phyloP scores from a whole-genome alignment of 495 filamentous ascomycete genomes.

The Lentithecium fluviatile region DNA sequence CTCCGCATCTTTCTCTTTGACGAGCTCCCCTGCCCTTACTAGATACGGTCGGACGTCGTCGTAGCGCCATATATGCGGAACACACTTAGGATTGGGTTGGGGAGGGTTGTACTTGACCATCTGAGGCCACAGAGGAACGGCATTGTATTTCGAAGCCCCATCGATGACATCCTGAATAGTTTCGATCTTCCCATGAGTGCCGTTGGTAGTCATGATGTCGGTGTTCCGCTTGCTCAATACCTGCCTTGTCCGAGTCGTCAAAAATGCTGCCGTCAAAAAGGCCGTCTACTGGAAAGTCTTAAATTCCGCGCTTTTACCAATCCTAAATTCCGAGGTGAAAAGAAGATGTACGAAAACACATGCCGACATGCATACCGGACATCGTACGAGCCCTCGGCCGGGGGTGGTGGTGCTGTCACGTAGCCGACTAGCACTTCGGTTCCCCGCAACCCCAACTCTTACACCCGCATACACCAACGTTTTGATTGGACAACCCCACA shows the following conservation, averaged over 20 bases:
- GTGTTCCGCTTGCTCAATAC: no score
- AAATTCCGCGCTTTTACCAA: no score
- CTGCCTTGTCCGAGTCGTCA: no score
- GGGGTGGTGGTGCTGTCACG: no score
- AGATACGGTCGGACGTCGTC: constrained; percentile 46
- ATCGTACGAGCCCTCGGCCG: no score
- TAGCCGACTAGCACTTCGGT: not conserved
- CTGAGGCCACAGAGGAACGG: constrained; percentile 47
- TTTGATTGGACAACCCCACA: not conserved
- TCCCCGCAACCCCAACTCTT: constrained; percentile 3
- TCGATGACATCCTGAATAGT: constrained; percentile 18
- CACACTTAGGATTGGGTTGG: constrained; percentile 44
- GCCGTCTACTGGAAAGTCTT: no score
- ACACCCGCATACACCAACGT: not conserved
- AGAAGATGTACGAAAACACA: no score
- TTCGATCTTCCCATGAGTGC: not conserved
- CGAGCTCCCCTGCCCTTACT: constrained; percentile 45
- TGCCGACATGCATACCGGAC: no score
- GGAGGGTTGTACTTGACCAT: constrained; percentile 50
- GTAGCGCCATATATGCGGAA: constrained; percentile 49
- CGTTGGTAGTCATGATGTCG: constrained; percentile 4
- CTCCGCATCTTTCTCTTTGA: constrained; percentile 49
- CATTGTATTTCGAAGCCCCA: constrained; percentile 26
- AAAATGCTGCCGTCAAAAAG: no score
- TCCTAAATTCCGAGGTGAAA: no score